These are phyloP conservation scores for Truncatella angustata DNA, from an alignment of 2,329 filamentous ascomycete species.

Conservation along the genomic window DNA sequence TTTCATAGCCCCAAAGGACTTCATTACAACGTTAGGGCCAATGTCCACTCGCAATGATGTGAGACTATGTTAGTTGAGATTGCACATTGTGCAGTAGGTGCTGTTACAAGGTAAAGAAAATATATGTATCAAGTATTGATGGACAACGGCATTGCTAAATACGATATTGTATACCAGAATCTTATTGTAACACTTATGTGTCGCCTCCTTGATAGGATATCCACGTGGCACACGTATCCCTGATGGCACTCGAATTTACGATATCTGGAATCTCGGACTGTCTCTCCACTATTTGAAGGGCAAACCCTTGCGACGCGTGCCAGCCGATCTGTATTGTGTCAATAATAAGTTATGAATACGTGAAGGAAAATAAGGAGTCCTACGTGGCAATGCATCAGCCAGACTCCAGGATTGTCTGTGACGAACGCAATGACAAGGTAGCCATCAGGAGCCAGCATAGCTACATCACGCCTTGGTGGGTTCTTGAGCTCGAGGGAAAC, in stretches of 20 bases:
- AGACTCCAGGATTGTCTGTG: slow-evolving; percentile 51
- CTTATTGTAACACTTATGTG: background rate
- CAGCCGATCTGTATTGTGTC: slow-evolving; percentile 38
- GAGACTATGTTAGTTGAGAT: too few species aligned
- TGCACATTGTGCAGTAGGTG: too few species aligned
- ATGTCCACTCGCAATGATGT: too few species aligned
- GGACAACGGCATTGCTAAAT: too few species aligned
- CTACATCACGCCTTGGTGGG: slow-evolving; percentile 48
- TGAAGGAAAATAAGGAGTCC: background rate
- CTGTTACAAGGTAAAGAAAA: too few species aligned
- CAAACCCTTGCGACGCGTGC: slow-evolving; percentile 50
- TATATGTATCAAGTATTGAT: too few species aligned
- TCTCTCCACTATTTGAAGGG: slow-evolving; percentile 48
- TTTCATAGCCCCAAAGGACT: too few species aligned
- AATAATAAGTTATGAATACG: background rate
- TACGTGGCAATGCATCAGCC: slow-evolving; percentile 36
- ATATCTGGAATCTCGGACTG: slow-evolving; percentile 23
- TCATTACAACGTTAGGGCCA: too few species aligned
- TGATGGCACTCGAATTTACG: background rate
- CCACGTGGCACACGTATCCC: background rate
- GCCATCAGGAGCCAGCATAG: slow-evolving; percentile 42
- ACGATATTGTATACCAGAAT: background rate
- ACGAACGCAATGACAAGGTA: slow-evolving; percentile 49
- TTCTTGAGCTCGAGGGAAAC: slow-evolving; percentile 36
- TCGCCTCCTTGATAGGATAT: background rate